Evolutionary conservation across 2,329 filamentous ascomycete species (phyloP).

Genomic region (Periconia macrospinosa): DNA sequence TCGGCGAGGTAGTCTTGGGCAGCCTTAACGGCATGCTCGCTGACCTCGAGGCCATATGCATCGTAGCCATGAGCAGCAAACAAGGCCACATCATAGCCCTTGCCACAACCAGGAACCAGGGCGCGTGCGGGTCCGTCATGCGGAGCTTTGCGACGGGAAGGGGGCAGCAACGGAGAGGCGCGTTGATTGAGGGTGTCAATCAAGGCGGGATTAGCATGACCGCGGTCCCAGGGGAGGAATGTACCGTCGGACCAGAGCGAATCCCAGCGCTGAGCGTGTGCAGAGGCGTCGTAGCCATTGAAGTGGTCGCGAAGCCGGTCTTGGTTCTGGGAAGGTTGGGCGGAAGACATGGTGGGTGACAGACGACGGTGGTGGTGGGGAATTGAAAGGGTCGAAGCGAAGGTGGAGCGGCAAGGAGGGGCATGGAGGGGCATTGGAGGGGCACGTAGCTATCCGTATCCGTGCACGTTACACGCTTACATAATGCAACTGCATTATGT

Average conservation of each 20-base stretch:
- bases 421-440: background rate
- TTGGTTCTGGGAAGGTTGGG: slow-evolving; percentile 31
- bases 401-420: background rate
- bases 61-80: slow-evolving; percentile 77
- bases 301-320: slow-evolving; percentile 48
- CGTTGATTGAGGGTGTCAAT: slow-evolving; percentile 53
- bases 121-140: slow-evolving; percentile 46
- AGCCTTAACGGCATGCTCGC: slow-evolving; percentile 51
- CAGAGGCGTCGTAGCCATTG: slow-evolving; percentile 41
- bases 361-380: background rate
- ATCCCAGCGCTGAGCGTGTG: slow-evolving; percentile 56
- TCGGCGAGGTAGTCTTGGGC: slow-evolving; percentile 48
- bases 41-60: slow-evolving; percentile 72
- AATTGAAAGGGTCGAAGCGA: background rate
- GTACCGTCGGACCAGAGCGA: slow-evolving; percentile 57
- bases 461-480: too few species aligned
- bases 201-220: slow-evolving; percentile 61
- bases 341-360: slow-evolving; percentile 4
- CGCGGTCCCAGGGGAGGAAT: slow-evolving; percentile 62
- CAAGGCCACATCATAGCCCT: slow-evolving; percentile 78
- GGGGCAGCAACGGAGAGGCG: slow-evolving; percentile 5
- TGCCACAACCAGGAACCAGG: slow-evolving; percentile 79
- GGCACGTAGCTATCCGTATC: too few species aligned
- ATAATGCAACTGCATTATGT: too few species aligned
- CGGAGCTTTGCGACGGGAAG: slow-evolving; percentile 40